Percentiles rank a stretch among this genome's conserved stretches.
Conservation (phyloP, 1,284 basidiomycete genomes). For the Schizopora paradoxa region DNA sequence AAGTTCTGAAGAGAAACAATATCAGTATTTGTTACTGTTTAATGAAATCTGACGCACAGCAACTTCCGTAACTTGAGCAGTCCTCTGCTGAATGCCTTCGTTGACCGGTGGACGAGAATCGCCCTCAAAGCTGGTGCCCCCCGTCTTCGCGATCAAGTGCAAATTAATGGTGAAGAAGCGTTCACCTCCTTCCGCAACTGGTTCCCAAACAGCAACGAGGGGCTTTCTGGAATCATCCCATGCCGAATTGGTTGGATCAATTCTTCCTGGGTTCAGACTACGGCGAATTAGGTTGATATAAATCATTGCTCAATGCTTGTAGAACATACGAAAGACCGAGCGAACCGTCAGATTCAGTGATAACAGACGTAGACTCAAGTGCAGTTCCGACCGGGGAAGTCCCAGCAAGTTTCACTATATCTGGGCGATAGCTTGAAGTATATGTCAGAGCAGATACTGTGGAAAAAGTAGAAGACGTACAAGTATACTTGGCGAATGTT, state of each 20-base stretch:
- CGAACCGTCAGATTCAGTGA: constrained; percentile 31
- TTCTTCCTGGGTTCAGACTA: constrained; percentile 59
- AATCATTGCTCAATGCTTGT: neutral
- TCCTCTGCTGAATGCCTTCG: constrained; percentile 42
- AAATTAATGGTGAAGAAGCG: constrained; percentile 57
- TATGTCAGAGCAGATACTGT: neutral
- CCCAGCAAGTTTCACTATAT: constrained; percentile 47
- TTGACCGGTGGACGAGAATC: constrained; percentile 58
- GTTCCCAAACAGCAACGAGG: constrained; percentile 53
- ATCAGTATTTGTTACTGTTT: neutral
- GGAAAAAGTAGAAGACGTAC: constrained; percentile 27
- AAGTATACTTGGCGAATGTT: constrained; percentile 60
- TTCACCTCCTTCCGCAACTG: constrained; percentile 31
- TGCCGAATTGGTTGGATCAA: constrained; percentile 50
- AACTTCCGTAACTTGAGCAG: constrained; percentile 45
- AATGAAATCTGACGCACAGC: constrained; percentile 30
- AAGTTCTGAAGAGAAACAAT: constrained; percentile 38
- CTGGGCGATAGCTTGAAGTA: constrained; percentile 39
- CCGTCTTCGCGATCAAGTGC: constrained; percentile 56
- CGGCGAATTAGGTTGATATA: neutral
- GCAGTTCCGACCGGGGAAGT: constrained; percentile 42
- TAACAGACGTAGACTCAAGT: constrained; percentile 40
- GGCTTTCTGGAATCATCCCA: constrained; percentile 62
- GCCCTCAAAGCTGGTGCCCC: constrained; percentile 49
- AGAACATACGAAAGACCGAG: constrained; percentile 42